Base-by-base conservation (phyloP, 495 filamentous ascomycete genomes). In the Xylaria cubensis region DNA sequence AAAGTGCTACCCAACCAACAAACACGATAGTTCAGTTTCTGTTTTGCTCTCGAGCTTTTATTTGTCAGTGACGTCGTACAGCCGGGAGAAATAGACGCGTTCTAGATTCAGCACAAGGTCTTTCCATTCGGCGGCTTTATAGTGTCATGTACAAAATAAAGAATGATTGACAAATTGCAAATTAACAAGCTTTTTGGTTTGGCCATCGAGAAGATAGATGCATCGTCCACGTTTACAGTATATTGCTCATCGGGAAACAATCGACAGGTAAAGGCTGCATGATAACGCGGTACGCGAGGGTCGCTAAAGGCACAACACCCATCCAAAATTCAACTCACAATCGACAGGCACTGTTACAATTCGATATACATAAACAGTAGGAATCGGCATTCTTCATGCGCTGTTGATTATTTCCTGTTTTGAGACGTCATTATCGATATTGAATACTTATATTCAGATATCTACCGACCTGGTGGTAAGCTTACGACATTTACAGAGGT, bases 1-100 rank as follows among this genome's bases (percentile, higher is more conserved):
- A n/a, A 39, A 61, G 32, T 61, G 58, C 58, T 39, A 61, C 58
- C 32, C 58, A 39, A 61, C 58, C 10, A n/a, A 34, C 36, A 29
- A 39, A 39, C n/a, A 39, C 58, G 21, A 64, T 29, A 29, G 7
- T 63, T 4, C 36, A 1, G 6, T 39, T 39, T 39, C 6, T 8
- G 36, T 17, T 42, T 41, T 26, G 15, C 13, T 19, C 36, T 61
- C 32, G n/a, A n/a, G n/a, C 34, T 61, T 61, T 39, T 39, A 61
- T 39, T 36, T 61, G 58, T 61, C 19, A n/a, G 4, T 15, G 21
- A n/a, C 1, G 29, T 44, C 10, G 61, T 36, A 36, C 32, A n/a
- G 58, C 58, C 2, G 15, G 17, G n/a, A 21, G 34, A 59, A 32
- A 39, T 21, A 42, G 39, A 42, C 2, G 53, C 13, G 53, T 56